Conservation (phyloP, 1,139 yeast genomes). For the Yamadazyma conglobata region DNA sequence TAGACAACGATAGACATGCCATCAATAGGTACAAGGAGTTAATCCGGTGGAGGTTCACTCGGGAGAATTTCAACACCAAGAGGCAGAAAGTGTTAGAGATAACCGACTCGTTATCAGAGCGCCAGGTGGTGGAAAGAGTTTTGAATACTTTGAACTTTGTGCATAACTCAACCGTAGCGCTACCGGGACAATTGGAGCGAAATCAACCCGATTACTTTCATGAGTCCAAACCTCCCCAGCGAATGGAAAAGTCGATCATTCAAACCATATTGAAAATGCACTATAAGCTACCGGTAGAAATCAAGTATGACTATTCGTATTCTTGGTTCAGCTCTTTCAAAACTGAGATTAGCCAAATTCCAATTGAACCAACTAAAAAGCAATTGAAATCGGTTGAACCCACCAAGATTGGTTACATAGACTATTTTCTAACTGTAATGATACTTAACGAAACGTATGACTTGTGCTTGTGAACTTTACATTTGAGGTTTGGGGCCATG, state of each 20-base stretch:
- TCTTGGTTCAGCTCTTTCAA: conserved; percentile 23
- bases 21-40: conserved; percentile 18
- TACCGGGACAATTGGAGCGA: conserved; percentile 12
- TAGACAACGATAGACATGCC: conserved; percentile 17
- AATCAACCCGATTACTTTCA: conserved; percentile 15
- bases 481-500: neutral
- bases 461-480: conserved; percentile 23
- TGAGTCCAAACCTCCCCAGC: conserved; percentile 17
- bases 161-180: conserved; percentile 34
- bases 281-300: conserved; percentile 21
- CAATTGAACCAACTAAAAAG: conserved; percentile 11
- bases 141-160: conserved; percentile 37
- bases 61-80: conserved; percentile 20
- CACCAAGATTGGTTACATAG: conserved; percentile 12
- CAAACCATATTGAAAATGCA: conserved; percentile 33
- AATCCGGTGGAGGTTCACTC: conserved; percentile 24
- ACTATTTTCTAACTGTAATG: conserved; percentile 31
- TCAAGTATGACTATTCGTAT: conserved; percentile 30
- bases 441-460: conserved; percentile 30
- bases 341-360: conserved; percentile 9
- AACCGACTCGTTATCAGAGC: conserved; percentile 6
- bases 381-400: conserved; percentile 9
- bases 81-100: conserved; percentile 15
- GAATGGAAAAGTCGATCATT: conserved; percentile 27
- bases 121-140: conserved; percentile 20